Base-by-base conservation (phyloP, 768 basidiomycete genomes). In the Boletus edulis region DNA sequence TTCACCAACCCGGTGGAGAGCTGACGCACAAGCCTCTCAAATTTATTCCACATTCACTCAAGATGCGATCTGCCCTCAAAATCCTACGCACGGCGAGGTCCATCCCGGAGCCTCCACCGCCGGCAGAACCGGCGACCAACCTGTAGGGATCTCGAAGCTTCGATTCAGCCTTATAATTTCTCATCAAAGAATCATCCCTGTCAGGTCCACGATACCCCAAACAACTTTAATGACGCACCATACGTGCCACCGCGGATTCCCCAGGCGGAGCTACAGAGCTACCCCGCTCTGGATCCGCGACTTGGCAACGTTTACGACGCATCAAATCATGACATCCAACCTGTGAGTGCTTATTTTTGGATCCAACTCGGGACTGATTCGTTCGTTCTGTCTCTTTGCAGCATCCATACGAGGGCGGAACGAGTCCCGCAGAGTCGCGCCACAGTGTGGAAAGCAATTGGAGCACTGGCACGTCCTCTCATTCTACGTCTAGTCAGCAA, bases 211-310 rank as follows among this genome's bases (percentile, higher is more conserved):
- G 34, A 35, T 14, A 35, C 0, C 34, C 0, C 34, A 35, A 7
- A 14, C 34, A 35, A 35, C 11, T 35, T 12, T 35, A 14, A 67
- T 46, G 71, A 71, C 5, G 9, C 69, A 1, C 71, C 69, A 0
- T 71, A 72, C 41, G 58, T 71, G 39, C 69, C 69, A 42, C 69
- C 66, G 13, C 62, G 71, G 37, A 4, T 35, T 17, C 35, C 46
- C 14, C 69, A 66, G 51, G 45, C 62, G 47, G 56, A 61, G 58
- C 60, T 58, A 22, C 58, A 57, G 9, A 0, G 29, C 35, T 62
- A 59, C 49, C 49, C 60, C 53, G 54, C 56, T 45, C 51, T 54
- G 31, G 45, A 61, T 49, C 59, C 63, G 50, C 55, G 56, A 12
- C 9, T 35, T 17, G 11, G 8, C 24, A 45, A 51, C 48, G 40